Conservation (phyloP, 2,329 filamentous ascomycete genomes). For the Colletotrichum lentis region DNA sequence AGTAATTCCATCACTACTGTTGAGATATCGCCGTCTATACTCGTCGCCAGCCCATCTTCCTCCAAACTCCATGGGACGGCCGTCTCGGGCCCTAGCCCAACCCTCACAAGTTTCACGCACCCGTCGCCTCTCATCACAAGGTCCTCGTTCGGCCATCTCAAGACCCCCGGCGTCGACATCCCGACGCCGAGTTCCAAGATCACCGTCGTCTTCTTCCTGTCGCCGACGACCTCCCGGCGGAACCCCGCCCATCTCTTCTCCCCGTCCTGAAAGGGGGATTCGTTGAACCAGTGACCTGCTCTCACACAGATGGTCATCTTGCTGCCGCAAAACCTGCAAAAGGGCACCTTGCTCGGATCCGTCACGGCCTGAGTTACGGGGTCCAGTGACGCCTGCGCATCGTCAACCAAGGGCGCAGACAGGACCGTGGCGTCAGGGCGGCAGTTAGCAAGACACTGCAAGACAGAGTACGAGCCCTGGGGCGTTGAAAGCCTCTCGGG, state of each 20-base stretch:
- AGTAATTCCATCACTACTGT: conserved; percentile 18
- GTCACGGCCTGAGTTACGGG: conserved; percentile 39
- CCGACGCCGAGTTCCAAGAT: conserved; percentile 40
- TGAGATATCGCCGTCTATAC: conserved; percentile 38
- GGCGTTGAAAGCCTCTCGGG: conserved; percentile 43
- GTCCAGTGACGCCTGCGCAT: conserved; percentile 41
- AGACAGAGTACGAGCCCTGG: conserved; percentile 44
- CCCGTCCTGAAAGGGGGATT: conserved; percentile 36
- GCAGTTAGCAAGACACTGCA: conserved; percentile 46
- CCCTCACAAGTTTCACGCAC: conserved; percentile 36
- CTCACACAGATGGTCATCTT: conserved; percentile 40
- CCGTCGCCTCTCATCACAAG: conserved; percentile 28
- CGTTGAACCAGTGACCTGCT: conserved; percentile 39
- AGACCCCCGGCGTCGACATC: conserved; percentile 38
- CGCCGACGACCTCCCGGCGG: conserved; percentile 4
- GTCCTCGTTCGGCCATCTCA: conserved; percentile 40
- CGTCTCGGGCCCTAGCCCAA: conserved; percentile 38
- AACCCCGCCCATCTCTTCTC: conserved; percentile 37
- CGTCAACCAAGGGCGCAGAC: conserved; percentile 40
- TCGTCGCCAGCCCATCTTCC: conserved; percentile 34
- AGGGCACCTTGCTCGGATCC: conserved; percentile 35
- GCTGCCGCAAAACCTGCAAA: conserved; percentile 37
- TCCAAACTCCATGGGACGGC: conserved; percentile 36
- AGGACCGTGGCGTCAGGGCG: conserved; percentile 43
- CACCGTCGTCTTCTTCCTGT: conserved; percentile 23